Percentiles rank a stretch among this genome's conserved stretches.
Evolutionary conservation across 257 asterid species (phyloP).

Genomic region (Nicotiana paniculata): DNA sequence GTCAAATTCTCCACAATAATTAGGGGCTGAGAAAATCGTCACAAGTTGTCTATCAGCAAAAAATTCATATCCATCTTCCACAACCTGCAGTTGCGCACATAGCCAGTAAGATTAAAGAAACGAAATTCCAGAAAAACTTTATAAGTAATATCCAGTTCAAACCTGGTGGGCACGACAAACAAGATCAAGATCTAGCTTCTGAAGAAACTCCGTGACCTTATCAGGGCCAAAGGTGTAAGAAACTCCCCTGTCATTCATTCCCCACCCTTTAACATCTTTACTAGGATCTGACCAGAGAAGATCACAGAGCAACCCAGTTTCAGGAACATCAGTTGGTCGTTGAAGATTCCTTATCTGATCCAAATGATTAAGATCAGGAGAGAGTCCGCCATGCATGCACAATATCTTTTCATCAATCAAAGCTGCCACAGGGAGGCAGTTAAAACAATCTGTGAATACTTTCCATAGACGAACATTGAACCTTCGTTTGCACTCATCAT

Average conservation of each 20-base stretch:
- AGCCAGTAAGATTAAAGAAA: neutral
- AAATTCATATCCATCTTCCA: conserved; percentile 26
- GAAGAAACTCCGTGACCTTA: conserved; percentile 23
- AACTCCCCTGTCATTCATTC: conserved; percentile 28
- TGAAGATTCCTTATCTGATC: conserved; percentile 23
- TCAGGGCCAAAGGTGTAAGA: conserved; percentile 26
- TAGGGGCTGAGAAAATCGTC: conserved; percentile 2
- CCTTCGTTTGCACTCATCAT: conserved; percentile 10
- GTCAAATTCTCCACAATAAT: conserved; percentile 6
- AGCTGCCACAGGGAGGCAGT: conserved; percentile 25
- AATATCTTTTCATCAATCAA: conserved; percentile 24
- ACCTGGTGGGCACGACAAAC: conserved; percentile 31
- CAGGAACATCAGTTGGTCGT: conserved; percentile 28
- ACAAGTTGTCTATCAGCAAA: conserved; percentile 23
- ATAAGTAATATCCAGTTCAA: neutral
- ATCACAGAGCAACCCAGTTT: conserved; percentile 13
- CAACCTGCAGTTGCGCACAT: conserved; percentile 16
- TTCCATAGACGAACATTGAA: conserved; percentile 10
- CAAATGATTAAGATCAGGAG: conserved; percentile 26
- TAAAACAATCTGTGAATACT: conserved; percentile 7
- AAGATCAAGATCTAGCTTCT: conserved; percentile 27
- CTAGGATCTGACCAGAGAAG: conserved; percentile 28
- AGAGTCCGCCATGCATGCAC: conserved; percentile 31
- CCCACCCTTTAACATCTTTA: conserved; percentile 28
- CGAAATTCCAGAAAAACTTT: neutral